These are phyloP conservation scores for Suillus americanus DNA, from an alignment of 768 basidiomycete species.

Conservation along the genomic window DNA sequence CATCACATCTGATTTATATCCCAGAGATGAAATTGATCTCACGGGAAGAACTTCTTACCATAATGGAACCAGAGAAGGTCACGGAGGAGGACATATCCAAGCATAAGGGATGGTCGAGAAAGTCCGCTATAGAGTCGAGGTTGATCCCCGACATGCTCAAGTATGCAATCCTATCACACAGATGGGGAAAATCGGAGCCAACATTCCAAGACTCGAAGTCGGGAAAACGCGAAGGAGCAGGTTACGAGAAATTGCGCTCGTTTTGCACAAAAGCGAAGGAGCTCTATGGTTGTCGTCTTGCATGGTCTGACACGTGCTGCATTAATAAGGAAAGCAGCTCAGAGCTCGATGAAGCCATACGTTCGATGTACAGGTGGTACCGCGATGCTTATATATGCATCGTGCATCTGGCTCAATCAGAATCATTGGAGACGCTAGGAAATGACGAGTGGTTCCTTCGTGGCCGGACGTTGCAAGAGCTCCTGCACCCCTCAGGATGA, in stretches of 20 bases:
- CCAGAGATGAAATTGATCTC: slow-evolving; percentile 8
- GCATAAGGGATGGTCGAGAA: not conserved
- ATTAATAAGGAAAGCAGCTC: slow-evolving; percentile 17
- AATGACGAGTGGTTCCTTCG: slow-evolving; percentile 15
- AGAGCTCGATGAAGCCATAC: slow-evolving; percentile 18
- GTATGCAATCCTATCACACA: slow-evolving; percentile 11
- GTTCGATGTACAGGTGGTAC: slow-evolving; percentile 21
- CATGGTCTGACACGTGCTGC: slow-evolving; percentile 17
- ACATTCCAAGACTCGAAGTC: slow-evolving; percentile 7
- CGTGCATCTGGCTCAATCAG: slow-evolving; percentile 9
- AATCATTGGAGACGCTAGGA: not conserved
- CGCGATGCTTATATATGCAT: slow-evolving; percentile 15
- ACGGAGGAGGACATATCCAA: not conserved
- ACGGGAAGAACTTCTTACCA: slow-evolving; percentile 1
- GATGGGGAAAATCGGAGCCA: slow-evolving; percentile 8
- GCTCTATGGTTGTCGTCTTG: slow-evolving; percentile 1
- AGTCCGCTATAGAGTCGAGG: slow-evolving; percentile 1
- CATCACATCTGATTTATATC: slow-evolving; percentile 8
- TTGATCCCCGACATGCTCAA: not conserved
- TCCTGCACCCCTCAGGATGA: slow-evolving; percentile 13
- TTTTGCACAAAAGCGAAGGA: slow-evolving; percentile 6
- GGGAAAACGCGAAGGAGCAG: not conserved
- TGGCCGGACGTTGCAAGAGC: slow-evolving; percentile 15
- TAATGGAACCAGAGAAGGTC: slow-evolving; percentile 8
- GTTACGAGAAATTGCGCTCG: slow-evolving; percentile 1